Base-by-base conservation (phyloP, 2,329 filamentous ascomycete species). In the Diaporthe humulicola region DNA sequence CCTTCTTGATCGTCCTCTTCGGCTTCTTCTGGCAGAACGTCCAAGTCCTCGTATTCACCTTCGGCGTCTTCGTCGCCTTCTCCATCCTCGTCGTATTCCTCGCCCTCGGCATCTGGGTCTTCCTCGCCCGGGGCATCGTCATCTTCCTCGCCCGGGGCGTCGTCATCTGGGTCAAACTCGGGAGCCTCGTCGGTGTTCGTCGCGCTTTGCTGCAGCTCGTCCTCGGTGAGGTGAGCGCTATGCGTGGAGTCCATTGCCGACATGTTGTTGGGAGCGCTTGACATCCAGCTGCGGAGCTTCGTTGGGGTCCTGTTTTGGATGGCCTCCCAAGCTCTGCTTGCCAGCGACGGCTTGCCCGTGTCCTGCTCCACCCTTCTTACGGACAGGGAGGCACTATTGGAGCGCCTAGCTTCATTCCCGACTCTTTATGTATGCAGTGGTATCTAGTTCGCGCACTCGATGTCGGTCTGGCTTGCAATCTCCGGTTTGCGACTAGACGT, bases 121-220 rank as follows among this genome's bases (percentile, higher is more conserved):
- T 81, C 79, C 48, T 81, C 79, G 38, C 79, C 78, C 12, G 76
- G 74, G 50, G 78, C 75, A 36, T 86, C 87, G 48, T 87, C n/a
- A n/a, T 80, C 78, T 38, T 81, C 79, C 48, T 81, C 79, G 38
- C 79, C 78, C 12, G 76, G 74, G 50, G 78, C 75, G 33, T 86
- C 87, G 48, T 87, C 86, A 6, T 76, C 58, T 4, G 73, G 71
- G 66, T 84, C 85, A 73, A 81, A 80, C 38, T 83, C 84, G 66
- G 81, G 82, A 60, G 85, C 83, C 36, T 86, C 87, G 74, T 89
- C 88, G 8, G 88, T 89, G 73, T 87, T 84, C 77, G 88, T 83
- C 57, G 86, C 87, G 80, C 88, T 90, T 78, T 89, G 88, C 79
- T 90, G 89, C 73, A 90, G 84, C 81, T 90, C 88, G 75, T 91